phyloP scores from a whole-genome alignment of 768 basidiomycete species.

The Serendipita vermifera region DNA sequence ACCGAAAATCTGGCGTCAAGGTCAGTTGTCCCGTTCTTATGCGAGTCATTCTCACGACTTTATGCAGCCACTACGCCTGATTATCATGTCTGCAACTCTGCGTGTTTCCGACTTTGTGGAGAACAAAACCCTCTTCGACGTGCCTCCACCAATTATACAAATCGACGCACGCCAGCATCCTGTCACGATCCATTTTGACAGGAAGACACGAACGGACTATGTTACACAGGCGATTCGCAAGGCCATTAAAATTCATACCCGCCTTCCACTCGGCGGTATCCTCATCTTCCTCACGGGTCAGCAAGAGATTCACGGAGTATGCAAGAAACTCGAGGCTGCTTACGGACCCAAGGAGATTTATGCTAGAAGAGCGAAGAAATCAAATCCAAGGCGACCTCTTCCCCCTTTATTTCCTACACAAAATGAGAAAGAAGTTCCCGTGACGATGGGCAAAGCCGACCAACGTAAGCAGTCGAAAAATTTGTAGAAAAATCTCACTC shows the following conservation, averaged over 20 bases:
- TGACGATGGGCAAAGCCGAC: not conserved
- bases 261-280: slow-evolving; percentile 85
- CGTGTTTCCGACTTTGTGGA: slow-evolving; percentile 86
- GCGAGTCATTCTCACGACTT: not conserved
- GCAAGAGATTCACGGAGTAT: slow-evolving; percentile 82
- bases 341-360: slow-evolving; percentile 57
- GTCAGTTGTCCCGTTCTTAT: slow-evolving; percentile 26
- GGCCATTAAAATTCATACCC: slow-evolving; percentile 78
- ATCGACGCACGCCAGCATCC: slow-evolving; percentile 87
- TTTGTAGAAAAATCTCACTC: not conserved
- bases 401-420: not conserved
- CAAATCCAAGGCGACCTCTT: not conserved
- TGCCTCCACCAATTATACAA: slow-evolving; percentile 81
- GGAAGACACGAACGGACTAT: slow-evolving; percentile 76
- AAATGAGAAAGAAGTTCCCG: not conserved
- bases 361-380: slow-evolving; percentile 26
- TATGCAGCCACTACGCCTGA: slow-evolving; percentile 65
- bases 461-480: slow-evolving; percentile 34
- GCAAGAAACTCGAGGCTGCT: slow-evolving; percentile 62
- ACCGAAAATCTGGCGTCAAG: slow-evolving; percentile 57
- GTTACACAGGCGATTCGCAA: slow-evolving; percentile 85
- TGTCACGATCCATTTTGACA: slow-evolving; percentile 87
- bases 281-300: slow-evolving; percentile 92
- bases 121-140: slow-evolving; percentile 66
- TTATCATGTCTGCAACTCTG: slow-evolving; percentile 98